These are phyloP conservation scores for Magnaporthiopsis poae DNA, from an alignment of 2,329 filamentous ascomycete genomes.

Conservation along the genomic window DNA sequence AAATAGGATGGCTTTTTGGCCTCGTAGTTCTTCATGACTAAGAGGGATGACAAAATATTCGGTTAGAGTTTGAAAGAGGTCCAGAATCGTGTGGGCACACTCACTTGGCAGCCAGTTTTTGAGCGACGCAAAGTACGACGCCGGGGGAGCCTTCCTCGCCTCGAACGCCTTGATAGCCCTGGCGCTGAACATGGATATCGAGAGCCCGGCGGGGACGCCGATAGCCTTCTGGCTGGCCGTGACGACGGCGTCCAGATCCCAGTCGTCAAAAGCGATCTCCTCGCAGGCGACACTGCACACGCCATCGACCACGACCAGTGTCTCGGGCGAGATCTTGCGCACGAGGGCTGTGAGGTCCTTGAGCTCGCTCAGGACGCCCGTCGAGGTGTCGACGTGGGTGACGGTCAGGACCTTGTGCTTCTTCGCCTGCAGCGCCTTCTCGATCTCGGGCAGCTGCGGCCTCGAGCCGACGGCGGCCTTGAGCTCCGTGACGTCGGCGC, in stretches of 20 bases:
- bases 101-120: slow-evolving; percentile 91
- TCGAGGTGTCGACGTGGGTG: slow-evolving; percentile 95
- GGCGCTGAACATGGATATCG: slow-evolving; percentile 86
- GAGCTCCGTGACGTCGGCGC: slow-evolving; percentile 78
- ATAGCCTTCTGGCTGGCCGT: slow-evolving; percentile 97
- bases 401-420: slow-evolving; percentile 90
- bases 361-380: slow-evolving; percentile 86
- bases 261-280: slow-evolving; percentile 91
- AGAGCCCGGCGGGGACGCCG: slow-evolving; percentile 85
- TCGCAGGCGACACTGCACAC: slow-evolving; percentile 95
- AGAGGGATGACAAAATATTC: not conserved
- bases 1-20: slow-evolving; percentile 97
- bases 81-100: slow-evolving; percentile 18
- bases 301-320: slow-evolving; percentile 83
- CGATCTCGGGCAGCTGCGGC: slow-evolving; percentile 77
- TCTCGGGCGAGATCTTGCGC: slow-evolving; percentile 78
- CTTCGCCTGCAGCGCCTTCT: slow-evolving; percentile 79
- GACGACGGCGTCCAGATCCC: slow-evolving; percentile 84
- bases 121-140: slow-evolving; percentile 89
- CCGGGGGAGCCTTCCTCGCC: slow-evolving; percentile 68
- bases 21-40: slow-evolving; percentile 98
- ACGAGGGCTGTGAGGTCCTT: slow-evolving; percentile 75
- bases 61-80: not conserved
- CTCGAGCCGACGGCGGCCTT: slow-evolving; percentile 81
- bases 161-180: slow-evolving; percentile 75